Conservation (phyloP, 2,329 filamentous ascomycete species). For the Claviceps quebecensis region DNA sequence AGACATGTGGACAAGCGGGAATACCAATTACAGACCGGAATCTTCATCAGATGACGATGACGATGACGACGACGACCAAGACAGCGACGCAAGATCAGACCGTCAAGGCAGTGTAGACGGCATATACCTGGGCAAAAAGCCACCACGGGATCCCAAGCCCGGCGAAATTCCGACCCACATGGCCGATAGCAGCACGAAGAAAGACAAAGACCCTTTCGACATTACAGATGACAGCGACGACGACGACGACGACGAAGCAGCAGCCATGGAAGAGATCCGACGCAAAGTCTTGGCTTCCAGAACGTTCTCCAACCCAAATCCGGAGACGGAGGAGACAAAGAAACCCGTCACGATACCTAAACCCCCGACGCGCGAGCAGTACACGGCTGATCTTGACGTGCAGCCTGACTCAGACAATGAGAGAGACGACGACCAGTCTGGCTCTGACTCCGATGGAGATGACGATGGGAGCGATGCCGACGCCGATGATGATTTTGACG, state of each 20-base stretch:
- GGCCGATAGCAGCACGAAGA: slow-evolving; percentile 19
- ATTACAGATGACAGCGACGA: slow-evolving; percentile 69
- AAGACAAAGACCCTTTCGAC: slow-evolving; percentile 51
- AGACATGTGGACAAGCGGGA: slow-evolving; percentile 84
- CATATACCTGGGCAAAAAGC: slow-evolving; percentile 46
- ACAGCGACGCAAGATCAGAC: slow-evolving; percentile 22
- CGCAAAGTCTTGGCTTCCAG: slow-evolving; percentile 84
- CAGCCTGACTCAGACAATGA: slow-evolving; percentile 48
- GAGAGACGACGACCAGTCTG: slow-evolving; percentile 35
- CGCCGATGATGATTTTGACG: slow-evolving; percentile 73
- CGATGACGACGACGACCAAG: slow-evolving; percentile 29
- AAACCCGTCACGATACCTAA: slow-evolving; percentile 49
- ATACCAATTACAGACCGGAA: slow-evolving; percentile 55
- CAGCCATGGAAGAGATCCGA: slow-evolving; percentile 82
- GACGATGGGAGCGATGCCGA: slow-evolving; percentile 44
- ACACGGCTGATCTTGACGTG: slow-evolving; percentile 44
- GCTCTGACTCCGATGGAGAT: slow-evolving; percentile 24
- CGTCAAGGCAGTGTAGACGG: slow-evolving; percentile 33
- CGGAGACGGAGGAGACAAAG: slow-evolving; percentile 40
- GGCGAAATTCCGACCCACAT: slow-evolving; percentile 3
- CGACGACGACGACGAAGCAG: slow-evolving; percentile 32
- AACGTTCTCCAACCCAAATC: slow-evolving; percentile 47
- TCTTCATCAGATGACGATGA: slow-evolving; percentile 43
- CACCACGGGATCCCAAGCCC: slow-evolving; percentile 17
- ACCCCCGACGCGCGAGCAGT: slow-evolving; percentile 30